Conservation (phyloP, 2,329 filamentous ascomycete species). For the Ciborinia camelliae region DNA sequence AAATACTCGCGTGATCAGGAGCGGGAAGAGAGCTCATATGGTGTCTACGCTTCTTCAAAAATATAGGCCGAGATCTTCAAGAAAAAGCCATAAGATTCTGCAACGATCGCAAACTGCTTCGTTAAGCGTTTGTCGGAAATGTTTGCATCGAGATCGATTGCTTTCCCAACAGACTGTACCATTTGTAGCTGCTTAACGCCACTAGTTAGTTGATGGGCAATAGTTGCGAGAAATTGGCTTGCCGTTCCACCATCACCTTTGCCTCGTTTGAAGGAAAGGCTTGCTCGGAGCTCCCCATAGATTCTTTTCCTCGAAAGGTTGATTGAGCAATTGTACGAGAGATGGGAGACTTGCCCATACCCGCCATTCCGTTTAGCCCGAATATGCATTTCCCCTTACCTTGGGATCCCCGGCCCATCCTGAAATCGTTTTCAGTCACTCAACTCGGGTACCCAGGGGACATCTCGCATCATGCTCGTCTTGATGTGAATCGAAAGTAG, state of each 20-base stretch:
- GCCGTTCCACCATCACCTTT: slow-evolving; percentile 33
- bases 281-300: slow-evolving; percentile 35
- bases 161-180: slow-evolving; percentile 30
- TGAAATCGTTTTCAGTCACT: slow-evolving; percentile 5
- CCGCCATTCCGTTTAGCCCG: slow-evolving; percentile 41
- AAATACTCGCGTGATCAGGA: too few relatives aligned
- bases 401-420: background rate
- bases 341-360: slow-evolving; percentile 40
- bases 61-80: too few relatives aligned
- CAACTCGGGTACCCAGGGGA: slow-evolving; percentile 3
- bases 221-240: slow-evolving; percentile 37
- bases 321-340: slow-evolving; percentile 38
- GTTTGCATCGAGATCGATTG: slow-evolving; percentile 36
- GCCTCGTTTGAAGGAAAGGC: slow-evolving; percentile 35
- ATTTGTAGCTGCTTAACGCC: slow-evolving; percentile 34
- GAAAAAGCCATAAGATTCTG: too few relatives aligned
- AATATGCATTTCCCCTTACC: slow-evolving; percentile 27
- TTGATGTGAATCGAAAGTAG: slow-evolving; percentile 10
- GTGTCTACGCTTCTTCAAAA: too few relatives aligned
- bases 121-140: slow-evolving; percentile 35
- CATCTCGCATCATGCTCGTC: slow-evolving; percentile 6
- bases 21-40: too few relatives aligned
- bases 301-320: slow-evolving; percentile 23
- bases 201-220: slow-evolving; percentile 34
- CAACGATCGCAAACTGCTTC: slow-evolving; percentile 44